Conservation (phyloP, 2,329 filamentous ascomycete genomes). For the Colletotrichum tanaceti region DNA sequence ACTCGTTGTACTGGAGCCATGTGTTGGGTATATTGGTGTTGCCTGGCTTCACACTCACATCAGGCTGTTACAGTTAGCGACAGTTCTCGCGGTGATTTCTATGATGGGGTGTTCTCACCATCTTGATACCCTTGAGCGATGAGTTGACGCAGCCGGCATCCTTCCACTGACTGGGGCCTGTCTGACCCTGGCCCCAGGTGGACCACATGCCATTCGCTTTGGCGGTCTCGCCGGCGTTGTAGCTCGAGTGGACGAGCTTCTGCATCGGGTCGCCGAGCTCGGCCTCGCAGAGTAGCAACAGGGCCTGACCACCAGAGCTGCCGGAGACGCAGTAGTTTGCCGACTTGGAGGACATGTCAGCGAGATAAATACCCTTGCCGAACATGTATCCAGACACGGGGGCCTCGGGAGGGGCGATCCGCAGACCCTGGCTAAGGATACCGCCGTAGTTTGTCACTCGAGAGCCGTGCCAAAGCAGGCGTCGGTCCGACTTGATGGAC, state of each 20-base stretch:
- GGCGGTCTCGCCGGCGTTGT: constrained; percentile 72
- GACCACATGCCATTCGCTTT: constrained; percentile 69
- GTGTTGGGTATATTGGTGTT: constrained; percentile 59
- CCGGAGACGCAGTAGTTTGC: constrained; percentile 78
- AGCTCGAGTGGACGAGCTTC: constrained; percentile 68
- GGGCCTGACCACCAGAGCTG: constrained; percentile 74
- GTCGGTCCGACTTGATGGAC: constrained; percentile 70
- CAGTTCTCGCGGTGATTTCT: background rate
- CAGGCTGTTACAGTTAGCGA: constrained; percentile 56
- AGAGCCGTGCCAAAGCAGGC: constrained; percentile 89
- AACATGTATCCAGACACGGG: constrained; percentile 88
- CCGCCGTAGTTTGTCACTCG: constrained; percentile 86
- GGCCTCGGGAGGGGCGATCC: constrained; percentile 89
- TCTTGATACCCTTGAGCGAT: constrained; percentile 74
- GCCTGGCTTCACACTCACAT: constrained; percentile 59
- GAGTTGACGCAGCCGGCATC: constrained; percentile 76
- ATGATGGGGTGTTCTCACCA: constrained; percentile 61
- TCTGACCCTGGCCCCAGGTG: constrained; percentile 77
- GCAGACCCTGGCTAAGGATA: constrained; percentile 86
- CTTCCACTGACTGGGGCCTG: constrained; percentile 77
- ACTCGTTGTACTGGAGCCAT: constrained; percentile 76
- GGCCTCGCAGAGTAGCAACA: constrained; percentile 86
- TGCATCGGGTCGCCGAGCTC: constrained; percentile 79
- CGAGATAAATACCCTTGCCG: constrained; percentile 89
- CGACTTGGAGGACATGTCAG: constrained; percentile 86